Evolutionary conservation across 1,139 yeast genomes (phyloP).

Genomic region (Suhomyces kunorum): DNA sequence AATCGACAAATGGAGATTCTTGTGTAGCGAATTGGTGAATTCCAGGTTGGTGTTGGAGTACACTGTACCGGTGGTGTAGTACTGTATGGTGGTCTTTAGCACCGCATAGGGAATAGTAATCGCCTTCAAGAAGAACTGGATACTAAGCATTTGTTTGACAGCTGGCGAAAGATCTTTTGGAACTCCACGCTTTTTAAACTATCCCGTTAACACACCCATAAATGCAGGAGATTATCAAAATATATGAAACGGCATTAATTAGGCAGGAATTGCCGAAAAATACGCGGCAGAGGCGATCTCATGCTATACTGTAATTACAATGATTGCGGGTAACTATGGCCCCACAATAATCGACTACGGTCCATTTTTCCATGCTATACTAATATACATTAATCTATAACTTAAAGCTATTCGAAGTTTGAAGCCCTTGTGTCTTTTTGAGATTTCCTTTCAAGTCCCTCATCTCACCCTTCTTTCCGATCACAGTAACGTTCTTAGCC

Average conservation of each 20-base stretch:
- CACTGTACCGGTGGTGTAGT: constrained; percentile 36
- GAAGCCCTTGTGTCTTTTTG: constrained; percentile 37
- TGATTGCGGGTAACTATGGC: not conserved
- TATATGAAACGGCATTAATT: not conserved
- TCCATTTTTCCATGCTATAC: no score
- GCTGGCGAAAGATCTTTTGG: no score
- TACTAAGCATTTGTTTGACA: constrained; percentile 13
- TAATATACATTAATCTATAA: constrained; percentile 17
- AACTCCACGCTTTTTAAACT: no score
- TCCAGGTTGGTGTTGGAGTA: constrained; percentile 32
- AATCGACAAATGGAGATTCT: constrained; percentile 32
- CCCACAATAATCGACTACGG: no score
- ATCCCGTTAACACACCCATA: no score
- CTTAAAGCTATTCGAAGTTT: constrained; percentile 21
- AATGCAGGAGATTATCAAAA: constrained; percentile 1
- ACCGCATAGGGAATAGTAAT: constrained; percentile 24
- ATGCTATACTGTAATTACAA: no score
- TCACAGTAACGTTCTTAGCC: constrained; percentile 77
- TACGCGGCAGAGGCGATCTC: no score
- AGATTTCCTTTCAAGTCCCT: constrained; percentile 72
- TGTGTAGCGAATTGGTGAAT: constrained; percentile 31
- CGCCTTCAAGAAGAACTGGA: constrained; percentile 10
- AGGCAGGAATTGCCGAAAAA: constrained; percentile 1
- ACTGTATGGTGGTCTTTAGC: constrained; percentile 23
- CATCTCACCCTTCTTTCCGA: constrained; percentile 76